A percentile compares a stretch with the other conserved stretches of the same genome.
phyloP scores from a whole-genome alignment of 345 rosid genomes.

The Salix koriyanagi region DNA sequence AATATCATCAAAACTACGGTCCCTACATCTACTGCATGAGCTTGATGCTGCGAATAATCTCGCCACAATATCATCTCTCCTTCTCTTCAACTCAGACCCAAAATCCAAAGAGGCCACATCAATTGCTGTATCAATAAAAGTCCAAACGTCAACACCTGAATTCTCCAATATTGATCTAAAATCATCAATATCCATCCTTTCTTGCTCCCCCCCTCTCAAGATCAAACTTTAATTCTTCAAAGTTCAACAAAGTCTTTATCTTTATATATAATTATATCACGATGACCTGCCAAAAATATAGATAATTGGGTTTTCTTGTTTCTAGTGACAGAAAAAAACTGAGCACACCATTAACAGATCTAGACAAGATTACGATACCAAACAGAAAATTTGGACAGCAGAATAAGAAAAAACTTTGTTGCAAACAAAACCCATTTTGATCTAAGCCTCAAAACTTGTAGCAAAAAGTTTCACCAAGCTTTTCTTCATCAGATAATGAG shows the following conservation, averaged over 20 bases:
- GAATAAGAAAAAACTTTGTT: too few species aligned
- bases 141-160: constrained; percentile 89
- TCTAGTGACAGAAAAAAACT: neutral
- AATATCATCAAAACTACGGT: constrained; percentile 48
- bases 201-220: neutral
- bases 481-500: neutral
- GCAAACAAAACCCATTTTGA: neutral
- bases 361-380: neutral
- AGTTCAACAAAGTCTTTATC: neutral
- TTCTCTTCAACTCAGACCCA: constrained; percentile 55
- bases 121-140: constrained; percentile 82
- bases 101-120: constrained; percentile 68
- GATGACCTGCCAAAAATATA: neutral
- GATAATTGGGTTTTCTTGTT: neutral
- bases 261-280: neutral
- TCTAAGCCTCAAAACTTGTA: neutral
- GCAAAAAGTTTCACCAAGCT: neutral
- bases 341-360: neutral
- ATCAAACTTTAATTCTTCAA: neutral
- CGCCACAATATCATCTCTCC: constrained; percentile 84
- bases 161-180: constrained; percentile 68
- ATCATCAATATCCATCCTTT: constrained; percentile 76
- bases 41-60: constrained; percentile 60
- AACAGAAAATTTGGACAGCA: neutral
- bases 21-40: constrained; percentile 46